Evolutionary conservation across 129 eudicot species (phyloP).

Genomic region (Flaveria brownii): DNA sequence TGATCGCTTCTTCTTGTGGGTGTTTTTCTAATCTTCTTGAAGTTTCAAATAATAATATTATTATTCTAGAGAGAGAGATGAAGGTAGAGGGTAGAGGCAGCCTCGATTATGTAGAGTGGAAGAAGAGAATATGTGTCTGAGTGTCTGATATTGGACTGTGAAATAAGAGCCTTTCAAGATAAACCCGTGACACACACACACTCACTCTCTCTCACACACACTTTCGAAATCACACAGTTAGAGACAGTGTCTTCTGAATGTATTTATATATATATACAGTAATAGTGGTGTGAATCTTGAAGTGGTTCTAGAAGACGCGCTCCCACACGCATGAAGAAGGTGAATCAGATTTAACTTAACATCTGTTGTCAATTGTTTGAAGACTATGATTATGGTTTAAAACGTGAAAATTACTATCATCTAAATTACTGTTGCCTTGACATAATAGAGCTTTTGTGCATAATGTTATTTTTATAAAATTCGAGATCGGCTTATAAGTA

Average conservation of each 20-base stretch:
- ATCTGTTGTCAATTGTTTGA: no score
- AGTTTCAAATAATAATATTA: neutral
- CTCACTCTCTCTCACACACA: slow-evolving; percentile 29
- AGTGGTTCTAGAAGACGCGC: neutral
- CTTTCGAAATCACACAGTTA: slow-evolving; percentile 16
- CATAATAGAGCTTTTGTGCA: no score
- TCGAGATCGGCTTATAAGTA: no score
- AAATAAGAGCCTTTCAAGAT: slow-evolving; percentile 94
- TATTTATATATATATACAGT: slow-evolving; percentile 14
- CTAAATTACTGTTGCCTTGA: neutral
- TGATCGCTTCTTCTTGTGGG: neutral
- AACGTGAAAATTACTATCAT: neutral
- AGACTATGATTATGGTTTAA: neutral
- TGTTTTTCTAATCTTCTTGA: slow-evolving; percentile 10
- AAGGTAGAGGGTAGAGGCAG: slow-evolving; percentile 13
- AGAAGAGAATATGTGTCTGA: slow-evolving; percentile 96
- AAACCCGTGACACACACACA: slow-evolving; percentile 83
- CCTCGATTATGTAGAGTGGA: slow-evolving; percentile 53
- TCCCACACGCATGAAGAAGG: no score
- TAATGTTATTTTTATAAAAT: no score
- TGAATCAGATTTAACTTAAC: no score
- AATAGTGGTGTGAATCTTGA: slow-evolving; percentile 7
- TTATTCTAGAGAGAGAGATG: slow-evolving; percentile 10
- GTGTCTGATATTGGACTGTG: slow-evolving; percentile 83
- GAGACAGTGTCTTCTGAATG: slow-evolving; percentile 34